Percentiles rank a stretch among this genome's conserved stretches.
phyloP scores from a whole-genome alignment of 306 rosid genomes.

The Fragaria iinumae region DNA sequence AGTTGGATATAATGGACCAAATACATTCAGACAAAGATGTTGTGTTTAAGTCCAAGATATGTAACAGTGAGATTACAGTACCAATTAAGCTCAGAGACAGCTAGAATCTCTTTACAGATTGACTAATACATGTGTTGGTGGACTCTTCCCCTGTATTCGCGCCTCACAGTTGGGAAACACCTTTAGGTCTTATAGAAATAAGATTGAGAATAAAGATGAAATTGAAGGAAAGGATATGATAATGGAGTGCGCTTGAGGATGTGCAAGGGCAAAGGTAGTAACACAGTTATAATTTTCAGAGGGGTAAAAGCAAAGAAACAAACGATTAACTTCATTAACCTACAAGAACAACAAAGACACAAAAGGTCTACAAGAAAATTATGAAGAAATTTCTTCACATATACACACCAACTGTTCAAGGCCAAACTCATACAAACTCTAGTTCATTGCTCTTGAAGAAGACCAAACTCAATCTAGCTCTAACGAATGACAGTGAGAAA shows the following conservation, averaged over 20 bases:
- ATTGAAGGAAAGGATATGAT: background rate
- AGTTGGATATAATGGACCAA: slow-evolving; percentile 16
- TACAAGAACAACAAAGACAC: slow-evolving; percentile 14
- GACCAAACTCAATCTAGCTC: slow-evolving; percentile 21
- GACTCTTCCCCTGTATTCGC: slow-evolving; percentile 47
- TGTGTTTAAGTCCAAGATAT: slow-evolving; percentile 24
- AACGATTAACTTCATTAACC: slow-evolving; percentile 13
- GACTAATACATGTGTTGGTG: slow-evolving; percentile 13
- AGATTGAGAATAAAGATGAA: background rate
- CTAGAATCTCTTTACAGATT: slow-evolving; percentile 26
- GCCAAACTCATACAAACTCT: slow-evolving; percentile 15
- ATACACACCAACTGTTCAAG: slow-evolving; percentile 14
- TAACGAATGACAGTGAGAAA: slow-evolving; percentile 12
- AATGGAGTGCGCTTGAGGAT: background rate
- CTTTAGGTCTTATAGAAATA: background rate
- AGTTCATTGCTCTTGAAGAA: slow-evolving; percentile 20
- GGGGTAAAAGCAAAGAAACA: slow-evolving; percentile 20
- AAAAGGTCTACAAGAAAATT: slow-evolving; percentile 9
- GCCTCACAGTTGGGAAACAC: slow-evolving; percentile 29
- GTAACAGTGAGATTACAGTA: slow-evolving; percentile 11
- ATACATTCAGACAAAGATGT: slow-evolving; percentile 16
- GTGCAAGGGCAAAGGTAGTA: background rate
- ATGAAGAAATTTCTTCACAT: slow-evolving; percentile 19
- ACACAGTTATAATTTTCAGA: background rate
- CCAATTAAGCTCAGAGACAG: slow-evolving; percentile 33